phyloP scores from a whole-genome alignment of 352 stramenopile genomes.

The Globisporangium takayamanum region DNA sequence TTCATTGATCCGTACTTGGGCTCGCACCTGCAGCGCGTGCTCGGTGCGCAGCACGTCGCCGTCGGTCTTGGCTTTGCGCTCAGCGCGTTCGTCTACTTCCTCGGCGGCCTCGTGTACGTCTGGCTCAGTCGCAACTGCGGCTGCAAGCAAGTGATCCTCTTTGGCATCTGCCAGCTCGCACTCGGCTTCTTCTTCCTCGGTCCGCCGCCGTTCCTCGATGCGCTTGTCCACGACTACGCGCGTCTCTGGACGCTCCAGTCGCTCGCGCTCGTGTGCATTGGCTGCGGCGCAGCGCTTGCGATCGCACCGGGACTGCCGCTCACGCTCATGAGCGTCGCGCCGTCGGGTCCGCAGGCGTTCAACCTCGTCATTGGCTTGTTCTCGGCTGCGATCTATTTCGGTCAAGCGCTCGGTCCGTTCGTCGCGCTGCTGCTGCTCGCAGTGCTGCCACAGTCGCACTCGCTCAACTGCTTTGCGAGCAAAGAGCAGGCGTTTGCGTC shows the following conservation, averaged over 20 bases:
- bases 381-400: slow-evolving; percentile 58
- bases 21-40: slow-evolving; percentile 45
- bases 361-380: slow-evolving; percentile 70
- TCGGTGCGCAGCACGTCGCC: slow-evolving; percentile 51
- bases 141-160: slow-evolving; percentile 62
- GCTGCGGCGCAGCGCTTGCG: slow-evolving; percentile 44
- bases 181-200: slow-evolving; percentile 58
- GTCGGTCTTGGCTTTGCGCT: slow-evolving; percentile 62
- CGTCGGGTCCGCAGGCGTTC: slow-evolving; percentile 28
- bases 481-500: slow-evolving; percentile 12
- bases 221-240: slow-evolving; percentile 28
- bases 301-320: slow-evolving; percentile 57
- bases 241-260: slow-evolving; percentile 47
- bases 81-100: slow-evolving; percentile 62
- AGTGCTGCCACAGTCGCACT: slow-evolving; percentile 32
- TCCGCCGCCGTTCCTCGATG: slow-evolving; percentile 42
- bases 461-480: slow-evolving; percentile 34
- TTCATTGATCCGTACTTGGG: slow-evolving; percentile 69
- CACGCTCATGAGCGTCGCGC: slow-evolving; percentile 44
- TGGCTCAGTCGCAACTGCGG: slow-evolving; percentile 54
- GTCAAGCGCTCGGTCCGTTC: slow-evolving; percentile 55
- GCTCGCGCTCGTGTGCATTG: slow-evolving; percentile 44
- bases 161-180: slow-evolving; percentile 37
- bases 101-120: slow-evolving; percentile 44
- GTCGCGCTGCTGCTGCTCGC: slow-evolving; percentile 43